phyloP scores from a whole-genome alignment of 1,139 yeast species.

The Blastobotrys persicus region DNA sequence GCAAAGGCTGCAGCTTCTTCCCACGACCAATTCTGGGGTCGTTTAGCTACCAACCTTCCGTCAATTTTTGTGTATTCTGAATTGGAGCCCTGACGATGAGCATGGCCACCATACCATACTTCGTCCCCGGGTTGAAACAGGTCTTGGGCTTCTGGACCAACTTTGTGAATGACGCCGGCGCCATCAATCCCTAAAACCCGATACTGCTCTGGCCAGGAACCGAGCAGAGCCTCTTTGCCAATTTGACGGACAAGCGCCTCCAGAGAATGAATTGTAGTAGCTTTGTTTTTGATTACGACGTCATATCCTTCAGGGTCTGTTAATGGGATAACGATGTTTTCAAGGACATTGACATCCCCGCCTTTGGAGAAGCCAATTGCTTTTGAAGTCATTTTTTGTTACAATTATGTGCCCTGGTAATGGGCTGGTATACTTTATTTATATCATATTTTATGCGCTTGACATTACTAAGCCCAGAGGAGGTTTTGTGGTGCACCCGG shows the following conservation, averaged over 20 bases:
- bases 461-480: too few relatives aligned
- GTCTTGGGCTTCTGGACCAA: not conserved
- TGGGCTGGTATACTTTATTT: too few relatives aligned
- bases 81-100: not conserved
- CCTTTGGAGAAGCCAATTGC: conserved; percentile 1
- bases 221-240: conserved; percentile 1
- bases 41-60: not conserved
- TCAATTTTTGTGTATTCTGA: conserved; percentile 1
- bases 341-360: not conserved
- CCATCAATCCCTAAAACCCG: conserved; percentile 4
- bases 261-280: conserved; percentile 1
- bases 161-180: conserved; percentile 1
- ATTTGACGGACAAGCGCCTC: not conserved
- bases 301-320: conserved; percentile 1
- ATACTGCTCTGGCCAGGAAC: not conserved
- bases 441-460: too few relatives aligned
- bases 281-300: not conserved
- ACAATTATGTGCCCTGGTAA: too few relatives aligned
- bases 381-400: not conserved
- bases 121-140: conserved; percentile 1
- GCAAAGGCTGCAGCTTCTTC: not conserved
- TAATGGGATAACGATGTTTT: not conserved
- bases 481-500: too few relatives aligned
- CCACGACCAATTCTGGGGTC: not conserved
- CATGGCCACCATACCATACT: conserved; percentile 8